Evolutionary conservation across 139 green algal species (phyloP).

Genomic region (Coccomyxa sp.): DNA sequence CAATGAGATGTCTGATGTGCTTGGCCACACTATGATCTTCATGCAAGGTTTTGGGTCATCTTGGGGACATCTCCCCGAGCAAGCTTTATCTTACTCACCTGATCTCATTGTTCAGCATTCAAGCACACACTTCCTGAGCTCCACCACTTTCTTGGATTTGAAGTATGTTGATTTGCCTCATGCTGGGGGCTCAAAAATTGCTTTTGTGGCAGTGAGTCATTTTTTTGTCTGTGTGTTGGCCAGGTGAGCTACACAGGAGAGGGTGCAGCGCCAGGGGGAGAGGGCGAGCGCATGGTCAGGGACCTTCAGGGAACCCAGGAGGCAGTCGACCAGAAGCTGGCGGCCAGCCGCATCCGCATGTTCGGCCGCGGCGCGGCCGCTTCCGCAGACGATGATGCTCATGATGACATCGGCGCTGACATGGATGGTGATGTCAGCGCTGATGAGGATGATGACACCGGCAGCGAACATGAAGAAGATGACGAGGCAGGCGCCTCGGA

Average conservation of each 20-base stretch:
- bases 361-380: conserved; percentile 13
- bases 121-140: too few species aligned
- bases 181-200: too few species aligned
- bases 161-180: too few species aligned
- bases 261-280: conserved; percentile 11
- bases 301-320: conserved; percentile 53
- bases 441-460: not conserved
- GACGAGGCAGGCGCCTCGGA: conserved; percentile 12
- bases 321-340: not conserved
- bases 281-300: conserved; percentile 85
- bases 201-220: too few species aligned
- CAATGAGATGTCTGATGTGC: too few species aligned
- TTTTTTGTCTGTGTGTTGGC: too few species aligned
- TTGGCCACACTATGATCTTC: too few species aligned
- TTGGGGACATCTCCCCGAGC: too few species aligned
- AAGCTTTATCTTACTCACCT: too few species aligned
- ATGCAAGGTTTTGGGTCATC: too few species aligned
- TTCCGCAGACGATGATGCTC: not conserved
- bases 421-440: not conserved
- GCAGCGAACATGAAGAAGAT: conserved; percentile 1
- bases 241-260: conserved; percentile 60
- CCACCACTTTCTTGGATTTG: too few species aligned
- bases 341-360: not conserved
- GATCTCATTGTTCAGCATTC: too few species aligned
- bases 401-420: conserved; percentile 4